phyloP scores from a whole-genome alignment of 2,329 filamentous ascomycete genomes.

The Delphinella strobiligena region DNA sequence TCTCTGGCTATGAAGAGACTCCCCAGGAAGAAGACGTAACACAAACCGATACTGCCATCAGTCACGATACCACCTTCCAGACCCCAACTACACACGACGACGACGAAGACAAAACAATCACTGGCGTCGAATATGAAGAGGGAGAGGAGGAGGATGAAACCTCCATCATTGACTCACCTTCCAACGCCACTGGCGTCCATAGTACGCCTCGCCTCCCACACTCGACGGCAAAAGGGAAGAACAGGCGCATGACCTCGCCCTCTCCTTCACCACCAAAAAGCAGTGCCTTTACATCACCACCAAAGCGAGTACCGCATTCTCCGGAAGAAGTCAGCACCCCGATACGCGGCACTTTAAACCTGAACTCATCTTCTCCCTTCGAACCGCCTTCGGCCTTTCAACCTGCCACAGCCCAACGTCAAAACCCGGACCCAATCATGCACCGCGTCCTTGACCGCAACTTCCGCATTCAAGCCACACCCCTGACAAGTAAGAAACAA shows the following conservation, averaged over 20 bases:
- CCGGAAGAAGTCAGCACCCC: conserved; percentile 17
- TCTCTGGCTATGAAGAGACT: conserved; percentile 85
- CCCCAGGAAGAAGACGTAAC: conserved; percentile 46
- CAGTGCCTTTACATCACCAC: conserved; percentile 4
- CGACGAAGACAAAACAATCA: conserved; percentile 18
- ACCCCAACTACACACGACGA: conserved; percentile 14
- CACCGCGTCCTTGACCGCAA: conserved; percentile 88
- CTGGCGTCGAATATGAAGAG: conserved; percentile 25
- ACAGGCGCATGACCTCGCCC: conserved; percentile 10
- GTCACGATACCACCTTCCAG: conserved; percentile 8
- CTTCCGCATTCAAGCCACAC: conserved; percentile 86
- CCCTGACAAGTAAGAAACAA: conserved; percentile 48
- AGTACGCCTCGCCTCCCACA: conserved; percentile 45
- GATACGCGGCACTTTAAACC: conserved; percentile 1
- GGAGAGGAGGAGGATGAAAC: conserved; percentile 34
- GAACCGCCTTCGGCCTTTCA: conserved; percentile 31
- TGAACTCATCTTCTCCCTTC: conserved; percentile 37
- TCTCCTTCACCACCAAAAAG: conserved; percentile 23
- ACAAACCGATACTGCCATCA: conserved; percentile 21
- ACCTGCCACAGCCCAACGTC: conserved; percentile 25
- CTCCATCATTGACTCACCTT: conserved; percentile 53
- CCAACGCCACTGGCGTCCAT: conserved; percentile 31
- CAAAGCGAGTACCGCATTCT: not conserved
- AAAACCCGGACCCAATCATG: conserved; percentile 61
- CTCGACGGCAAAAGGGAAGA: conserved; percentile 13